Evolutionary conservation across 148 eudicot species (phyloP).

Genomic region (Arctostaphylos glauca): DNA sequence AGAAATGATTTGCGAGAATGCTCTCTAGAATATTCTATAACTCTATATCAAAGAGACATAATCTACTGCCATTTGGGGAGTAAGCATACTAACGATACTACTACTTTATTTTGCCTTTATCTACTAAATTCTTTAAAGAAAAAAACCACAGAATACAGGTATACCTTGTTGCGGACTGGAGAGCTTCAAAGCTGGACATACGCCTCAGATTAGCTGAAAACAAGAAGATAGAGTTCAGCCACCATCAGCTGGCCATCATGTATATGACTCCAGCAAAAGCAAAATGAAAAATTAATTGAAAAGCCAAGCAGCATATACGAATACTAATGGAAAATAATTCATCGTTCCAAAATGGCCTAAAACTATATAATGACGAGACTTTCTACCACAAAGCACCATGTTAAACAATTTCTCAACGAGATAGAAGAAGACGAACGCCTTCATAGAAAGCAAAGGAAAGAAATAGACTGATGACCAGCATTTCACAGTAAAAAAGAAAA

Average conservation of each 20-base stretch:
- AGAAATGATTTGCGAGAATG: background rate
- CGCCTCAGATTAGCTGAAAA: constrained; percentile 69
- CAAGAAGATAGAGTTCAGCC: constrained; percentile 4
- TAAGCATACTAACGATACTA: background rate
- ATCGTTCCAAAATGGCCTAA: background rate
- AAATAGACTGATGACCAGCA: background rate
- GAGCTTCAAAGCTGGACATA: constrained; percentile 67
- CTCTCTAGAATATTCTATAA: background rate
- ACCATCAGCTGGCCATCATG: background rate
- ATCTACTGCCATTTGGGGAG: background rate
- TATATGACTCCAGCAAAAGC: background rate
- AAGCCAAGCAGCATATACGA: background rate
- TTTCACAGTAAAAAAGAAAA: background rate
- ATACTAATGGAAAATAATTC: background rate
- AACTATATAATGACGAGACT: background rate
- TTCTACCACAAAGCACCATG: background rate
- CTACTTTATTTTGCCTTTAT: background rate
- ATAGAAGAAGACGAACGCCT: background rate
- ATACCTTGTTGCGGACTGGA: constrained; percentile 64
- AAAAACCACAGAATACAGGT: background rate
- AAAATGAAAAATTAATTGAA: background rate
- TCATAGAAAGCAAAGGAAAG: background rate
- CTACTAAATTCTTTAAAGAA: background rate
- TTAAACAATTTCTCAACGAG: background rate
- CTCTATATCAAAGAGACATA: background rate